phyloP scores from a whole-genome alignment of 1,284 basidiomycete species.

The Heterobasidion annosum region DNA sequence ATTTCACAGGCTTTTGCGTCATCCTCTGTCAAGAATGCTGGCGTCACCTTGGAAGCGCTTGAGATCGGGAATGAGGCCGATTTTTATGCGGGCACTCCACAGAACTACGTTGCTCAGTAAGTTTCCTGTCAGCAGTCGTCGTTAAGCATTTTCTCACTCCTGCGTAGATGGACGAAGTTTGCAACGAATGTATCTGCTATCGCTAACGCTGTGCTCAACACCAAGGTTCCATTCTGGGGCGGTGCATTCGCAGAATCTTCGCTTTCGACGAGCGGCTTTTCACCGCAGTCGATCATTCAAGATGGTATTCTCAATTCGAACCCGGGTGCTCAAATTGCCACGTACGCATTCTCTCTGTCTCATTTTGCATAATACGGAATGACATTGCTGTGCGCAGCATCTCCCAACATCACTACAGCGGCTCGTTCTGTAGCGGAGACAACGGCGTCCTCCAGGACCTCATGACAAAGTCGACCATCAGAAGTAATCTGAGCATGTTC shows the following conservation, averaged over 20 bases:
- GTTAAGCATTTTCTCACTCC: neutral
- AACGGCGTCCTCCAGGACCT: constrained; percentile 43
- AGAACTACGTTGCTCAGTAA: constrained; percentile 47
- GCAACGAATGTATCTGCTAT: constrained; percentile 21
- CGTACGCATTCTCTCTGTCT: constrained; percentile 15
- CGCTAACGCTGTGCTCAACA: constrained; percentile 16
- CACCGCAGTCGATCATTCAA: constrained; percentile 39
- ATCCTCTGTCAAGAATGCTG: constrained; percentile 27
- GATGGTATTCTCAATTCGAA: constrained; percentile 22
- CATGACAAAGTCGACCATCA: constrained; percentile 51
- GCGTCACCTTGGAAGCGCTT: constrained; percentile 24
- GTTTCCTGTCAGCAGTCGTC: constrained; percentile 8
- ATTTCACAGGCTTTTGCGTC: constrained; percentile 45
- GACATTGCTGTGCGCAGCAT: constrained; percentile 27
- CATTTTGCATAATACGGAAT: constrained; percentile 1
- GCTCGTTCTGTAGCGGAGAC: constrained; percentile 43
- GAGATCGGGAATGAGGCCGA: constrained; percentile 47
- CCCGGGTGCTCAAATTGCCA: constrained; percentile 21
- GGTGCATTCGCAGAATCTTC: constrained; percentile 42
- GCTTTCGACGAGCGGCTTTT: constrained; percentile 37
- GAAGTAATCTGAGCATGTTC: constrained; percentile 45
- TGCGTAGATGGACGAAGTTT: constrained; percentile 22
- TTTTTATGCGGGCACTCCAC: constrained; percentile 44
- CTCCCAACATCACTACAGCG: constrained; percentile 58
- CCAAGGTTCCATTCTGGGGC: constrained; percentile 40